Conservation (phyloP, 768 basidiomycete species). For the Tulasnella sp. region DNA sequence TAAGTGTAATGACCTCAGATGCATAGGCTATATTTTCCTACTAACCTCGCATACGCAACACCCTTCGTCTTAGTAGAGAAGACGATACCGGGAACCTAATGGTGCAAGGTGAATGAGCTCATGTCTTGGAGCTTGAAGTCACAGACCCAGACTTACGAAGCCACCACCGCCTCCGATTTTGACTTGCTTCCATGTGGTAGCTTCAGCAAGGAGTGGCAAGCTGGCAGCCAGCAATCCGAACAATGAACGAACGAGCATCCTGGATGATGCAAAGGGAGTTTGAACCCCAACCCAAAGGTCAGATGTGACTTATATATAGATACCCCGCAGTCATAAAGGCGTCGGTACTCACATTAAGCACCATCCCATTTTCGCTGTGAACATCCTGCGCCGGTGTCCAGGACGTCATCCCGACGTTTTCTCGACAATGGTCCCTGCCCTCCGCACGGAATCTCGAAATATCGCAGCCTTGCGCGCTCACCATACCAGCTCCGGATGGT, state of each 20-base stretch:
- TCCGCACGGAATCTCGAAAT: neutral
- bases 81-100: slow-evolving; percentile 7
- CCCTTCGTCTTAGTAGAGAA: neutral
- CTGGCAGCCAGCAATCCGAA: neutral
- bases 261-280: neutral
- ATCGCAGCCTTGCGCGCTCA: neutral
- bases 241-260: neutral
- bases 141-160: neutral
- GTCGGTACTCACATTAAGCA: neutral
- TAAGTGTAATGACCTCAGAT: too few species aligned
- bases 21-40: too few species aligned
- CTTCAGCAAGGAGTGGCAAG: neutral
- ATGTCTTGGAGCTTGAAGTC: neutral
- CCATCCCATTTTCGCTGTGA: neutral
- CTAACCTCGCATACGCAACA: neutral
- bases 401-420: neutral
- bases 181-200: slow-evolving; percentile 4
- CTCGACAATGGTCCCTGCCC: neutral
- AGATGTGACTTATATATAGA: neutral
- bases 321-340: neutral
- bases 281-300: neutral
- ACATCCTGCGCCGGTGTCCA: neutral
- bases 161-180: slow-evolving; percentile 4
- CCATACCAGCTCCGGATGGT: neutral
- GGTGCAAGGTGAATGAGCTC: neutral